Evolutionary conservation across 805 yeast genomes (phyloP).

Genomic region (Yarrowia hollandica): DNA sequence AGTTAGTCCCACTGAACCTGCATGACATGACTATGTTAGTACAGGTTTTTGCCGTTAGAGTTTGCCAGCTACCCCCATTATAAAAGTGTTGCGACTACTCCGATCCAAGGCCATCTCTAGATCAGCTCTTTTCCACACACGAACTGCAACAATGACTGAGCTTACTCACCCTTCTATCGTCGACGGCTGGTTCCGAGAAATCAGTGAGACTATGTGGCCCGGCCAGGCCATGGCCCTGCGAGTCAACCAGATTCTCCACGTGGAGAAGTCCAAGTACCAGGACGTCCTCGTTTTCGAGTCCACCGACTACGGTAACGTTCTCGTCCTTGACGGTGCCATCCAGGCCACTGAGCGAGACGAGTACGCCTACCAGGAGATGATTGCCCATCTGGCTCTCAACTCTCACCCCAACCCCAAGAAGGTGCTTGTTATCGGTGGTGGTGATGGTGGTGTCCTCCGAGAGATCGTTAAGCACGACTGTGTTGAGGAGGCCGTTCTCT

Average conservation of each 20-base stretch:
- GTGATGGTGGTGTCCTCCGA: constrained; percentile 97
- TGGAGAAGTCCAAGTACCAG: constrained; percentile 69
- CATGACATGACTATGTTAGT: constrained; percentile 18
- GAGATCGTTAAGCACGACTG: constrained; percentile 86
- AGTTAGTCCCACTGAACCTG: constrained; percentile 26
- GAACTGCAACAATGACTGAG: constrained; percentile 31
- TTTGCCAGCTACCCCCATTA: background rate
- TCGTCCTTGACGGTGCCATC: constrained; percentile 91
- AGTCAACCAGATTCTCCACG: constrained; percentile 64
- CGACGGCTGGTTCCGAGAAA: constrained; percentile 83
- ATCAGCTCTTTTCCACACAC: background rate
- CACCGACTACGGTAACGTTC: constrained; percentile 90
- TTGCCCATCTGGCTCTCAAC: constrained; percentile 87
- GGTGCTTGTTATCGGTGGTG: constrained; percentile 96
- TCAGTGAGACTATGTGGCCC: constrained; percentile 69
- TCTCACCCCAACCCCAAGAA: constrained; percentile 92
- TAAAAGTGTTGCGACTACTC: constrained; percentile 23
- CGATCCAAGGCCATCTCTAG: constrained; percentile 3
- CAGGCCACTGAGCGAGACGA: constrained; percentile 98
- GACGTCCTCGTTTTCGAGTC: constrained; percentile 89
- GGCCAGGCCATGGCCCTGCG: constrained; percentile 80
- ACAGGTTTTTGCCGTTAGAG: constrained; percentile 22
- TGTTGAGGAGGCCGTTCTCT: constrained; percentile 85
- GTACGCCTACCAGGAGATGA: constrained; percentile 94
- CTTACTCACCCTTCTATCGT: constrained; percentile 42